A percentile compares a stretch with the other conserved stretches of the same genome.
These are phyloP conservation scores for Aspergillus jensenii DNA, from an alignment of 2,329 filamentous ascomycete genomes.

Conservation along the genomic window DNA sequence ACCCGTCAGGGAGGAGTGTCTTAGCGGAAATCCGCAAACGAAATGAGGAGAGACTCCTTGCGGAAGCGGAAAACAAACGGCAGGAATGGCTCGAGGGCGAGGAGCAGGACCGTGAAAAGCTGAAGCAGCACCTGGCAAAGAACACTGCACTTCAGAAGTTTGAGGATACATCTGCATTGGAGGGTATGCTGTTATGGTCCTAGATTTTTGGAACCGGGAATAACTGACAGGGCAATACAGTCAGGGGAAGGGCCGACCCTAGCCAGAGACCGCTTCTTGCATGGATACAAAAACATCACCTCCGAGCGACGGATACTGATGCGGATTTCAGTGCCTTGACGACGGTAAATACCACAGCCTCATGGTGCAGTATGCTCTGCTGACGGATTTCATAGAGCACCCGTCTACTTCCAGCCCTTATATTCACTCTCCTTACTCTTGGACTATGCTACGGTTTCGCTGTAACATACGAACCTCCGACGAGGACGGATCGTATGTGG, in stretches of 20 bases:
- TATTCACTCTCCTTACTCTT: conserved; percentile 39
- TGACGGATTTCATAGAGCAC: conserved; percentile 29
- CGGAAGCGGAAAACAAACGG: conserved; percentile 50
- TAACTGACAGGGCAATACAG: conserved; percentile 25
- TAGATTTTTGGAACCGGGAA: background rate
- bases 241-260: conserved; percentile 40
- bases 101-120: conserved; percentile 37
- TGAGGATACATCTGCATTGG: conserved; percentile 34
- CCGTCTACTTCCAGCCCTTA: conserved; percentile 49
- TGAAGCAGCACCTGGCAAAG: conserved; percentile 31
- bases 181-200: conserved; percentile 26
- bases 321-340: conserved; percentile 34
- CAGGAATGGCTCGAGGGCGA: conserved; percentile 56
- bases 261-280: conserved; percentile 39
- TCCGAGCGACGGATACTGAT: conserved; percentile 36
- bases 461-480: conserved; percentile 50
- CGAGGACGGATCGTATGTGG: conserved; percentile 49
- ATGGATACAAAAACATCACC: conserved; percentile 45
- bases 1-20: conserved; percentile 44
- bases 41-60: conserved; percentile 41
- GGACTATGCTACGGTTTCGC: conserved; percentile 46
- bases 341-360: conserved; percentile 28
- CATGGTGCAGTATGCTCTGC: background rate
- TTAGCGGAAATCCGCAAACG: conserved; percentile 39
- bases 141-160: conserved; percentile 39